Evolutionary conservation across 208 protist species (phyloP).

Genomic region (Trypanosomatidae sp.): DNA sequence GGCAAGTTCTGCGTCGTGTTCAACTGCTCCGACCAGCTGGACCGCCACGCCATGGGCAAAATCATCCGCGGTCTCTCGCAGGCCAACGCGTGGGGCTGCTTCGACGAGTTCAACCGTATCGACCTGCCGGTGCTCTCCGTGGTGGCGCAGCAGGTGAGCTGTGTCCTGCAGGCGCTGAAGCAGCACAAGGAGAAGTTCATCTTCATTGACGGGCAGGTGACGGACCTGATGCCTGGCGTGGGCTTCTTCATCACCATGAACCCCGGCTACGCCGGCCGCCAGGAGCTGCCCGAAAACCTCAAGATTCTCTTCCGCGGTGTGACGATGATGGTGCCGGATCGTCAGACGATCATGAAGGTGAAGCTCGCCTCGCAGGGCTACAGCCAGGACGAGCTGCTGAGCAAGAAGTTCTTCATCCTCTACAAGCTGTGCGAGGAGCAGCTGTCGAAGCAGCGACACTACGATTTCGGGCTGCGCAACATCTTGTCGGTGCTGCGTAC

Average conservation of each 20-base stretch:
- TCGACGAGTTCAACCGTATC: conserved; percentile 96
- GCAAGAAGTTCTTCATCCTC: conserved; percentile 95
- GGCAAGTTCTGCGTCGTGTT: conserved; percentile 96
- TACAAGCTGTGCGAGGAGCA: conserved; percentile 98
- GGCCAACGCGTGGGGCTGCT: conserved; percentile 94
- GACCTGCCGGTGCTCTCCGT: conserved; percentile 95
- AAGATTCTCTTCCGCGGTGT: conserved; percentile 98
- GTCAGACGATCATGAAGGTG: conserved; percentile 97
- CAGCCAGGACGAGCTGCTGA: conserved; percentile 90
- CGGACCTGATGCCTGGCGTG: conserved; percentile 90
- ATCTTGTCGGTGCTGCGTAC: conserved; percentile 98
- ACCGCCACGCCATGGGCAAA: conserved; percentile 94
- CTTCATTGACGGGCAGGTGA: conserved; percentile 93
- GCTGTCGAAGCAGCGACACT: conserved; percentile 98
- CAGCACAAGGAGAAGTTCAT: conserved; percentile 93
- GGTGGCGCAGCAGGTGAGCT: conserved; percentile 94
- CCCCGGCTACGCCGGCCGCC: conserved; percentile 97
- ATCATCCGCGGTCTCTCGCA: conserved; percentile 95
- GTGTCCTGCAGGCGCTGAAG: conserved; percentile 91
- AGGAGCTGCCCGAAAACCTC: conserved; percentile 99
- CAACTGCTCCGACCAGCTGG: conserved; percentile 95
- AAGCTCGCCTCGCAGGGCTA: conserved; percentile 94
- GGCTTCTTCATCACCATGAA: conserved; percentile 99
- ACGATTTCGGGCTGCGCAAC: conserved; percentile 98
- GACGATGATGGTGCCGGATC: conserved; percentile 99